Evolutionary conservation across 2,329 filamentous ascomycete genomes (phyloP).

Genomic region (Magnaporthales sp.): DNA sequence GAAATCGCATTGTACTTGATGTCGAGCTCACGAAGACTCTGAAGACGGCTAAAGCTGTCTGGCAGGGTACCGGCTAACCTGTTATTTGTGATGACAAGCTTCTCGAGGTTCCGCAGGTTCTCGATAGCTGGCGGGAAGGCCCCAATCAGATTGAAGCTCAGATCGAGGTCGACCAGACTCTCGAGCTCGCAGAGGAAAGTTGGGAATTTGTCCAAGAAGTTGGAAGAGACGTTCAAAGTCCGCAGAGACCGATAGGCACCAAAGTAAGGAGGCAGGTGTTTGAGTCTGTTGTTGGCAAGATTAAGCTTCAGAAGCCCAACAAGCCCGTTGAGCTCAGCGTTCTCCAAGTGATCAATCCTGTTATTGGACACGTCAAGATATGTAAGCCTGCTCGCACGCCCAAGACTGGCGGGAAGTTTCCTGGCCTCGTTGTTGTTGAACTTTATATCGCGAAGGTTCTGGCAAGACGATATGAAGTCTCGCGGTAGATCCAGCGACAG

Average conservation of each 20-base stretch:
- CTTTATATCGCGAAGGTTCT: conserved; percentile 87
- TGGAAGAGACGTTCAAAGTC: conserved; percentile 87
- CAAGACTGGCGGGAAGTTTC: conserved; percentile 74
- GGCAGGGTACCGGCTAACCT: conserved; percentile 70
- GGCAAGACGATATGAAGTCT: conserved; percentile 92
- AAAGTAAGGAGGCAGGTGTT: conserved; percentile 72
- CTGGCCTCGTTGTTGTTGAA: conserved; percentile 91
- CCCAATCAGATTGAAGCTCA: conserved; percentile 91
- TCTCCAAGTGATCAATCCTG: conserved; percentile 74
- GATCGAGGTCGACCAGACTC: conserved; percentile 82
- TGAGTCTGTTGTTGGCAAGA: conserved; percentile 86
- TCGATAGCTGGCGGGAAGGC: conserved; percentile 71
- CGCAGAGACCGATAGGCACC: conserved; percentile 69
- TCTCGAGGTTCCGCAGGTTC: conserved; percentile 69
- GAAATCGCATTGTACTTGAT: conserved; percentile 87
- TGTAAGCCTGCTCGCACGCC: conserved; percentile 71
- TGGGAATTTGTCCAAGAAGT: conserved; percentile 79
- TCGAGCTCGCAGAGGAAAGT: conserved; percentile 74
- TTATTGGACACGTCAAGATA: conserved; percentile 96
- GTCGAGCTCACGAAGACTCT: conserved; percentile 81
- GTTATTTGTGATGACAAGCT: conserved; percentile 94
- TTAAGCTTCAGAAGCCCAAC: conserved; percentile 78
- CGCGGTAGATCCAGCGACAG: conserved; percentile 86
- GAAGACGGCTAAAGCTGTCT: conserved; percentile 60
- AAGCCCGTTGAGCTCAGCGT: conserved; percentile 71